Percentiles rank a stretch among this genome's conserved stretches.
phyloP scores from a whole-genome alignment of 371 early-diverging fungal species.

The Lichtheimia corymbifera region DNA sequence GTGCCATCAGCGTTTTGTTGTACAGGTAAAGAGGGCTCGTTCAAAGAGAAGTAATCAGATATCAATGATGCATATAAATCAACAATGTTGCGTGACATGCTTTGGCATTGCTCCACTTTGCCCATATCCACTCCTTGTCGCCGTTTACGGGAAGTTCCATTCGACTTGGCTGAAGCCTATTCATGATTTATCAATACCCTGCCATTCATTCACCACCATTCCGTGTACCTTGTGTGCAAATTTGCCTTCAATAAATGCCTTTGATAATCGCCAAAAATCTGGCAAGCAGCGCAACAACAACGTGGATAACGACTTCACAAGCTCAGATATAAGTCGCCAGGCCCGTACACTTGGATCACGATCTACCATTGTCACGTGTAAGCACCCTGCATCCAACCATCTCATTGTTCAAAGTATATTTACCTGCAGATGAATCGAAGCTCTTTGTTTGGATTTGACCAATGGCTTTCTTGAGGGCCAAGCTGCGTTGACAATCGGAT shows the following conservation, averaged over 20 bases:
- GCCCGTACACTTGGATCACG: constrained; percentile 54
- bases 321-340: constrained; percentile 71
- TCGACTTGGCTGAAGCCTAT: constrained; percentile 2
- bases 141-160: constrained; percentile 33
- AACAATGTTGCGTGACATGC: constrained; percentile 76
- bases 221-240: constrained; percentile 55
- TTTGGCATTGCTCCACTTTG: constrained; percentile 75
- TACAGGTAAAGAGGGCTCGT: constrained; percentile 23
- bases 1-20: constrained; percentile 27
- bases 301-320: constrained; percentile 76
- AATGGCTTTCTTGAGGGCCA: constrained; percentile 38
- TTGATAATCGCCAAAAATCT: constrained; percentile 91
- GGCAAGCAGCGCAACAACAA: constrained; percentile 78
- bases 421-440: constrained; percentile 34
- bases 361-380: constrained; percentile 7
- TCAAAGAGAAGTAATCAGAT: constrained; percentile 54
- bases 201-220: background rate
- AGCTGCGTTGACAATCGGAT: constrained; percentile 34
- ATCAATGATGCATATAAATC: constrained; percentile 63
- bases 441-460: constrained; percentile 25
- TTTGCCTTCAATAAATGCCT: constrained; percentile 83
- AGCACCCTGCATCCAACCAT: background rate
- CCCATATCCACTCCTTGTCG: constrained; percentile 65
- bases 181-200: background rate
- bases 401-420: background rate